Base-by-base conservation (phyloP, 331 rosid species). In the Ulmus americana region DNA sequence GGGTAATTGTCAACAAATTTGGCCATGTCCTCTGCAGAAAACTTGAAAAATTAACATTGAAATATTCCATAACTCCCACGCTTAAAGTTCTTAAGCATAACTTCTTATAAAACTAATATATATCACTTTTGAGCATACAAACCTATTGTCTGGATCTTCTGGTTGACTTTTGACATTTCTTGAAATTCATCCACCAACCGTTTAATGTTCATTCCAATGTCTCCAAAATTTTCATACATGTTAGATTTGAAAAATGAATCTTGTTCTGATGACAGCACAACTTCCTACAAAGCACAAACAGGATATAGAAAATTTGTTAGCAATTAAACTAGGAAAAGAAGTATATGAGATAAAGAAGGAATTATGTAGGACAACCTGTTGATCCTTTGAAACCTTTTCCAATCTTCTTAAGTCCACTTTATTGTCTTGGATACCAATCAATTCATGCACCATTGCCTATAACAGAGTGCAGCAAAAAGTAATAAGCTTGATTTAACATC, bases 381-480 rank as follows among this genome's bases (percentile, higher is more conserved):
- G 87, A 76, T 82, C 87, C 76, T 76, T 70, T 7, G 82, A 41
- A 55, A 69, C 18, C 11, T 79, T 82, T 9, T 71, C 87, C 64
- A 76, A 39, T 80, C 79, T 76, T 84, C 79, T 85, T 71, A 94
- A 77, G 81, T 94, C 91, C 59, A 89, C 97, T 75, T 87, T 94
- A 79, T 89, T 94, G 74, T 89, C 98, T 85, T 87, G 79, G 79
- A 94, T 94, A 77, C 91, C 95, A 77, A 94, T 71, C 79, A 94
- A 81, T 74, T 94, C 98, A 65, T 94, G 97, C 79, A 89, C 95
- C 98, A 94, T 94, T 44, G 95, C 98, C 98, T 94, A 74, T 65
- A 74, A 56, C 59, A 51, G 55, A 63, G 59, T 28, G 35, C 2
- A 28, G 58, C 18, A 9, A 5, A 13, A 65, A 72, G 10, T 28